Conservation (phyloP, 164 flowering plant species). For the Tetracentron sinense region DNA sequence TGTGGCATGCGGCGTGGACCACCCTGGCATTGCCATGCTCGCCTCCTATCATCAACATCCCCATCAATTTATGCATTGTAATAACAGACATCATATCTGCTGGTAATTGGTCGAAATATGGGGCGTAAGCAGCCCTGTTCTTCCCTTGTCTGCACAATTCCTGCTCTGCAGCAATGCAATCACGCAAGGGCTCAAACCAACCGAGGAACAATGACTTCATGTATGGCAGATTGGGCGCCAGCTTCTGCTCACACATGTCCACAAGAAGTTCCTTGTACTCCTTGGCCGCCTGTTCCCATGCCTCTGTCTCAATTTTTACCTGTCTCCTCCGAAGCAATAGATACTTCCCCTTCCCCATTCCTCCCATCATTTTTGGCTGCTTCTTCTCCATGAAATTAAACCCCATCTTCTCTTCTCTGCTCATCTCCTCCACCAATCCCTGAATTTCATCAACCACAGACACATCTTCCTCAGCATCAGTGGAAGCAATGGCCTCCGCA, state of each 20-base stretch:
- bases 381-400: conserved; percentile 7
- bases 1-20: conserved; percentile 29
- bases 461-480: conserved; percentile 37
- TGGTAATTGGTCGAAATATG: conserved; percentile 33
- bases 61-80: conserved; percentile 51
- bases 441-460: conserved; percentile 28
- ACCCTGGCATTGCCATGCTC: conserved; percentile 31
- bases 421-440: conserved; percentile 32
- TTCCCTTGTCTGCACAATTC: conserved; percentile 25
- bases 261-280: conserved; percentile 55
- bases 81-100: too few relatives aligned
- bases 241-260: conserved; percentile 70
- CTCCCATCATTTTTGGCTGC: conserved; percentile 28
- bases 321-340: conserved; percentile 41
- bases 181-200: too few relatives aligned
- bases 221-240: conserved; percentile 72
- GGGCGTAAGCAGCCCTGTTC: conserved; percentile 24
- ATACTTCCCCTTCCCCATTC: conserved; percentile 38
- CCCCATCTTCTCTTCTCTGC: conserved; percentile 14
- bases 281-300: conserved; percentile 62
- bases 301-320: conserved; percentile 61
- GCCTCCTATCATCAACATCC: conserved; percentile 40
- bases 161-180: conserved; percentile 55
- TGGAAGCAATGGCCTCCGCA: conserved; percentile 43
- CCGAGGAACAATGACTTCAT: conserved; percentile 69